Base-by-base conservation (phyloP, 495 filamentous ascomycete species). In the Ramalina intermedia region DNA sequence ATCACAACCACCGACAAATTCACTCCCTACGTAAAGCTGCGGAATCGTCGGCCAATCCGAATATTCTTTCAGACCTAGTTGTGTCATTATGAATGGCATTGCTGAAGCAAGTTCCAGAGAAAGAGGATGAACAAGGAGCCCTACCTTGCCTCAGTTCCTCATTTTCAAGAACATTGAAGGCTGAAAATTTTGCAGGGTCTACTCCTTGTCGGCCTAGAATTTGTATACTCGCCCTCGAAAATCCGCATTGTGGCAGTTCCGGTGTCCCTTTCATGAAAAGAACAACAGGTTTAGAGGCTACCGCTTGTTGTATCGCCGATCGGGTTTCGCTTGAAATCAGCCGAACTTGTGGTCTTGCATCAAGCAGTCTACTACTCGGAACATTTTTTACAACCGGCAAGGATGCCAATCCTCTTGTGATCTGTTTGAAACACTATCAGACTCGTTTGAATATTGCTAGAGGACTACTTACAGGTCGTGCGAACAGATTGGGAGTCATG, bases 191-290 rank as follows among this genome's bases (percentile, higher is more conserved):
- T 56, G 73, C 74, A n/a, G 91, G 93, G 64, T 96, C 85, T 37
- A 98, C 89, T 40, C 93, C 91, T 64, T 98, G 91, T 63, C 94
- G 62, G 27, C 90, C 85, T 23, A 98, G 71, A 51, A 98, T 88
- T 71, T 96, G 88, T 61, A 98, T 87, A 61, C 79, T 90, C 21
- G 91, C 90, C 58, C 88, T 76, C 45, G 91, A 98, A 70, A 96
- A 98, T 37, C 91, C 91, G 65, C 91, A 98, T 62, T 98, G 90
- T n/a, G 91, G 91, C 20, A 76, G 86, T 65, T 96, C 91, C 37
- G 91, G 91, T 2, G 91, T 96, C 45, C 91, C 90, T 67, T 96
- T 96, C 90, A 96, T 96, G 70, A 96, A 98, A 23, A 98, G 74
- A 14, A 98, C 91, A 1, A 98, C 90, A 4, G 89, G 90, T 9